Evolutionary conservation across 192 early-diverging fungal genomes (phyloP).

Genomic region (Coemansia sp.): DNA sequence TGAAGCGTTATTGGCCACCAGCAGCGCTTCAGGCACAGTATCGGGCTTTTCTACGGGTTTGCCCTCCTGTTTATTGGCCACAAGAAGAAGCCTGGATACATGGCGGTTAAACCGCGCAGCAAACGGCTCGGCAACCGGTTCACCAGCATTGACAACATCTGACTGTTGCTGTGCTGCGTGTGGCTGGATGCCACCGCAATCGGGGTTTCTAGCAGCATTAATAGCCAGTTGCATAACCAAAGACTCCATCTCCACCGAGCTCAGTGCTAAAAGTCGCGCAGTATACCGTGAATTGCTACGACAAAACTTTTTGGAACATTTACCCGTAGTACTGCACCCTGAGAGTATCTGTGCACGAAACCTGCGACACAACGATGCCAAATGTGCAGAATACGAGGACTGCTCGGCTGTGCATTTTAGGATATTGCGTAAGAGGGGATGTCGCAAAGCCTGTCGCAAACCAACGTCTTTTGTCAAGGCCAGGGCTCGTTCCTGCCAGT

Average conservation of each 20-base stretch:
- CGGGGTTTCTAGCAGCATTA: conserved; percentile 6
- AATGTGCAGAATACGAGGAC: background rate
- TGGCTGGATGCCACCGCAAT: conserved; percentile 17
- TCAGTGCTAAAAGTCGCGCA: conserved; percentile 6
- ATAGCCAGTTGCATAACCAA: conserved; percentile 29
- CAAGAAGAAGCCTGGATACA: background rate
- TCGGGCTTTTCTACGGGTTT: background rate
- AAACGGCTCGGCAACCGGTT: background rate
- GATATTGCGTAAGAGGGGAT: background rate
- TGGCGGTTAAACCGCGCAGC: background rate
- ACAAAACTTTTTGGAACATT: conserved; percentile 22
- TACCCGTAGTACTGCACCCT: background rate
- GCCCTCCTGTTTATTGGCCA: no score
- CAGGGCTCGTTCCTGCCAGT: no score
- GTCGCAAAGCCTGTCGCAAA: no score
- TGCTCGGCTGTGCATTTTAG: background rate
- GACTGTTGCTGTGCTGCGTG: conserved; percentile 8
- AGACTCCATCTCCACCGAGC: conserved; percentile 2
- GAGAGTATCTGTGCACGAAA: background rate
- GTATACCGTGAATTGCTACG: conserved; percentile 16
- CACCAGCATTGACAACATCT: background rate
- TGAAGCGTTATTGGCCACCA: background rate
- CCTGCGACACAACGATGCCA: background rate
- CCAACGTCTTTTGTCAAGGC: no score
- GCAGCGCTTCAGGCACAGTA: background rate